A percentile compares a stretch with the other conserved stretches of the same genome.
Conservation (phyloP, 2,329 filamentous ascomycete genomes). For the Xylaria sp. region DNA sequence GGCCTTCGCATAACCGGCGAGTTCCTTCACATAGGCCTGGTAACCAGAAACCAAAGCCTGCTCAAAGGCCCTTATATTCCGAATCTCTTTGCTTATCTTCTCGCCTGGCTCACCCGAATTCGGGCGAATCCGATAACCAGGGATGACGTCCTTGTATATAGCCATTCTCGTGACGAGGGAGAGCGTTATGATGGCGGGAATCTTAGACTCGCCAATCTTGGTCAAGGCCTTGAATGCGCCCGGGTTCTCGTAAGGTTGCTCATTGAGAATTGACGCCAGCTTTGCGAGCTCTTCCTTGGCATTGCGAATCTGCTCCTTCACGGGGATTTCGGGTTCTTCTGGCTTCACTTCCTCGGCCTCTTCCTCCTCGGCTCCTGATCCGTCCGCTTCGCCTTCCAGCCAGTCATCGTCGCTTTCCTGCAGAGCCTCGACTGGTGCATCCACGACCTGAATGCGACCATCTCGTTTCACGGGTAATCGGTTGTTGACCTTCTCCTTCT, state of each 20-base stretch:
- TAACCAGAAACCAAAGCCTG: conserved; percentile 82
- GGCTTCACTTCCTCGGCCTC: conserved; percentile 26
- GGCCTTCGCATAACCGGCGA: conserved; percentile 62
- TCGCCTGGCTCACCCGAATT: conserved; percentile 67
- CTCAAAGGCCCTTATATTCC: conserved; percentile 75
- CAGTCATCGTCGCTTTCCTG: conserved; percentile 59
- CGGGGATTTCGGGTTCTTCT: conserved; percentile 58
- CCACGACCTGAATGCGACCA: conserved; percentile 61
- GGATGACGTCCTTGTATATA: conserved; percentile 93
- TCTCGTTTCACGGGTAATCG: conserved; percentile 80
- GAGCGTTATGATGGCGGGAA: conserved; percentile 75
- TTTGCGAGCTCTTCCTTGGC: conserved; percentile 91
- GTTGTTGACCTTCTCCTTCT: conserved; percentile 63
- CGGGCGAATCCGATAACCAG: conserved; percentile 89
- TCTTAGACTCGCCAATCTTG: conserved; percentile 63
- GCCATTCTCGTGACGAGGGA: conserved; percentile 80
- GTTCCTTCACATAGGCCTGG: conserved; percentile 72
- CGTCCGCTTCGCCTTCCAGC: conserved; percentile 56
- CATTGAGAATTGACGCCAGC: conserved; percentile 74
- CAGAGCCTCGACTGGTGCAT: conserved; percentile 52
- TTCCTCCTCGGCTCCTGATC: conserved; percentile 41
- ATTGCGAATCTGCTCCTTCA: conserved; percentile 72
- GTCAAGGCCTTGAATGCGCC: conserved; percentile 72
- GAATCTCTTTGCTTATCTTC: conserved; percentile 89
- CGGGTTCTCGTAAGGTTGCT: conserved; percentile 87